Conservation (phyloP, 2,329 filamentous ascomycete species). For the Ascochyta lentis region DNA sequence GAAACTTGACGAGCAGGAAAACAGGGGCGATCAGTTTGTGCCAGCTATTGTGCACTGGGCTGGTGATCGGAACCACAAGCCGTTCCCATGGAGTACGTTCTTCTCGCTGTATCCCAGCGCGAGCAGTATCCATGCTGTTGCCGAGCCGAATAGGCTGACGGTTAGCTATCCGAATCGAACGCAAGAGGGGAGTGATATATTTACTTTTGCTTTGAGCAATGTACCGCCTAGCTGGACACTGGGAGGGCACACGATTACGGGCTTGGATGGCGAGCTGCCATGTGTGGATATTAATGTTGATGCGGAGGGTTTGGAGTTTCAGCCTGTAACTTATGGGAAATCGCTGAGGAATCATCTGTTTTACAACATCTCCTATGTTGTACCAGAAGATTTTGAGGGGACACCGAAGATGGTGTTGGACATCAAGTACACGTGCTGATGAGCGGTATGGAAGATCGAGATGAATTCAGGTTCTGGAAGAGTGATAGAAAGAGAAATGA, state of each 20-base stretch:
- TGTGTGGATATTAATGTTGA: conserved; percentile 51
- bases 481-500: too few relatives aligned
- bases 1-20: conserved; percentile 16
- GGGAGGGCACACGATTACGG: conserved; percentile 17
- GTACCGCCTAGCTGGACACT: conserved; percentile 29
- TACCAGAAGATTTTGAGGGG: conserved; percentile 51
- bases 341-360: conserved; percentile 52
- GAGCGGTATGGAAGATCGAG: too few relatives aligned
- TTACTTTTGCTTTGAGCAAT: conserved; percentile 26
- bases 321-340: conserved; percentile 48
- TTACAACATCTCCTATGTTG: conserved; percentile 57
- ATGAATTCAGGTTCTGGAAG: too few relatives aligned
- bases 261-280: conserved; percentile 23
- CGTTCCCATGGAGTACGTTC: conserved; percentile 21
- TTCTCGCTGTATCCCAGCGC: conserved; percentile 48
- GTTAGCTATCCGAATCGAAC: conserved; percentile 30
- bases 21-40: conserved; percentile 41
- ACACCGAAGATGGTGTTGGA: conserved; percentile 48
- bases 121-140: conserved; percentile 52
- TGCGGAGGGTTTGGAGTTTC: conserved; percentile 48
- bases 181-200: conserved; percentile 27
- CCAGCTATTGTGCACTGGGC: conserved; percentile 58
- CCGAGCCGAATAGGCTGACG: conserved; percentile 34
- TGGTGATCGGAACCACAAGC: conserved; percentile 47
- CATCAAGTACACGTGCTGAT: conserved; percentile 46